Conservation (phyloP, 257 asterid genomes). For the Leonotis leonurus region DNA sequence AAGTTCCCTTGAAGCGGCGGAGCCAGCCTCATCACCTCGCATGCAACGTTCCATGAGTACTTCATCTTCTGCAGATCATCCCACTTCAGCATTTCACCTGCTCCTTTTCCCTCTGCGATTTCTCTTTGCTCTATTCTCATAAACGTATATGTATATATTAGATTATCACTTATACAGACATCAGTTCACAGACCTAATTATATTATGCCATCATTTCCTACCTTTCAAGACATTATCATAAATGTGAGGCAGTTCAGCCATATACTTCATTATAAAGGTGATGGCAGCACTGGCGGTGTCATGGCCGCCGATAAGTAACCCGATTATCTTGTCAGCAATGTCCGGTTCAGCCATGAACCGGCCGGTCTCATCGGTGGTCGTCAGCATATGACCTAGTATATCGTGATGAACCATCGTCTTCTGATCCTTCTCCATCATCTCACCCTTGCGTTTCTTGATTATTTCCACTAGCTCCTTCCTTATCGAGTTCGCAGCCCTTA, state of each 20-base stretch:
- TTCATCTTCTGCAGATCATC: constrained; percentile 1
- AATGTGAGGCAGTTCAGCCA: constrained; percentile 54
- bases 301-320: constrained; percentile 49
- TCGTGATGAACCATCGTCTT: constrained; percentile 16
- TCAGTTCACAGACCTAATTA: no score
- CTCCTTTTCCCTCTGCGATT: not conserved
- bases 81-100: not conserved
- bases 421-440: constrained; percentile 26
- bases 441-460: constrained; percentile 31
- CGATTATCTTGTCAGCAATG: constrained; percentile 40
- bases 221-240: constrained; percentile 46
- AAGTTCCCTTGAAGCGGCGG: not conserved
- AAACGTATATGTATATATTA: no score
- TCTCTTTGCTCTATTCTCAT: not conserved
- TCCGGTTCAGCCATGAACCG: constrained; percentile 47
- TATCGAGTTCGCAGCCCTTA: constrained; percentile 30
- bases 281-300: constrained; percentile 52
- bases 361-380: constrained; percentile 32
- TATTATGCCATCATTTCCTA: not conserved
- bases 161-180: no score
- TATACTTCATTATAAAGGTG: constrained; percentile 42
- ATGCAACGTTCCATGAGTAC: constrained; percentile 1
- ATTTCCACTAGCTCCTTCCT: constrained; percentile 34
- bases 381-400: constrained; percentile 37
- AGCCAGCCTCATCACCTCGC: not conserved